Evolutionary conservation across 164 flowering plant species (phyloP).

Genomic region (Liriodendron chinense): DNA sequence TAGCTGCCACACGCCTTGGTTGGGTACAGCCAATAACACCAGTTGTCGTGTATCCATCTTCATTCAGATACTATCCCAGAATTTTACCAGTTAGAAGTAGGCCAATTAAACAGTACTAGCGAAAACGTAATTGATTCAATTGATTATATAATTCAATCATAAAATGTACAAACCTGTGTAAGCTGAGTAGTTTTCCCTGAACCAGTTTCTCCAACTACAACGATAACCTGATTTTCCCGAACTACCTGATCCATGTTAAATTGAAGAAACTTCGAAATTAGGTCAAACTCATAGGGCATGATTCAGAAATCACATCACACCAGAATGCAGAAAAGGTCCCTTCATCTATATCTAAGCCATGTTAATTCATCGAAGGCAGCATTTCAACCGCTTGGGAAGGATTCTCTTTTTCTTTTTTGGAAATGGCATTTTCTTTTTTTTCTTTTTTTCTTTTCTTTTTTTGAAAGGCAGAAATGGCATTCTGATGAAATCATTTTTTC

Average conservation of each 20-base stretch:
- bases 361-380: too few species aligned
- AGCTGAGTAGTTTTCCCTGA: conserved; percentile 98
- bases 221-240: conserved; percentile 91
- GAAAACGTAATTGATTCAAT: too few species aligned
- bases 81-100: conserved; percentile 8
- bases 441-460: too few species aligned
- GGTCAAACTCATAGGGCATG: too few species aligned
- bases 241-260: conserved; percentile 48
- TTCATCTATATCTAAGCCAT: too few species aligned
- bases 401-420: too few species aligned
- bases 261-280: not conserved
- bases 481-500: too few species aligned
- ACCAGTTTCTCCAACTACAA: conserved; percentile 98
- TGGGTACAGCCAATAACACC: conserved; percentile 97
- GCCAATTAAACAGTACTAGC: not conserved
- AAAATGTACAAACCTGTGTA: conserved; percentile 94
- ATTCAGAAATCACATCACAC: too few species aligned
- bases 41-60: conserved; percentile 78
- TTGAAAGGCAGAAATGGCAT: too few species aligned
- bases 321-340: too few species aligned
- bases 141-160: not conserved
- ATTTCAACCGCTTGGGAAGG: too few species aligned
- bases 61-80: conserved; percentile 79
- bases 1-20: conserved; percentile 99
- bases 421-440: too few species aligned